Base-by-base conservation (phyloP, 1,139 yeast genomes). In the Candida labiduridarum region DNA sequence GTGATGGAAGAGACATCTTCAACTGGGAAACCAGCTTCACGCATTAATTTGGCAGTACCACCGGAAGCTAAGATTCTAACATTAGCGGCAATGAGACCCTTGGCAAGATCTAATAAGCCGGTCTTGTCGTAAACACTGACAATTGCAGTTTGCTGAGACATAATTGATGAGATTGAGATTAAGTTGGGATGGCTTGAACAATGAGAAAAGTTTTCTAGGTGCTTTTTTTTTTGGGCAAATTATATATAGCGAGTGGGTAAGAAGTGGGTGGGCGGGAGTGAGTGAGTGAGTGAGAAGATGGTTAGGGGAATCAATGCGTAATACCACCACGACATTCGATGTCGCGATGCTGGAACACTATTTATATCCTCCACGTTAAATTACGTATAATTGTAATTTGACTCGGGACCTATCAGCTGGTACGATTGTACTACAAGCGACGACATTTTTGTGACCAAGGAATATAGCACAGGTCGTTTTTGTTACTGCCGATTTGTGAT, bases 21-120 rank as follows among this genome's bases (percentile, higher is more conserved):
- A 29, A 94, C 98, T 47, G 96, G 95, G 83, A 94, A 94, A 11
- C 98, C 99, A 49, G 97, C 96, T 69, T 92, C 99, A 68, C 97
- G 87, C 53, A 94, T 86, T 79, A 94, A 79, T 65, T 82, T 84
- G 52, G 99, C 96, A 53, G 99, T 94, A 66, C 99, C 99, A 54
- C 99, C 99, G 40, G 97, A 90, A 46, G 98, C 99, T 54, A 94
- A 80, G 57, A 94, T 85, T 62, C 97, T 84, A 59, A 94, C 97
- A 59, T 90, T 83, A 71, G 91, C 88, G 62, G 87, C 87, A 57
- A 82, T 86, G 56, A 94, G 82, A 46, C 99, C 98, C 76, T 94
- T 94, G 61, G 98, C 98, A 57, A 94, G 82, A 72, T 94, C 99
- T 63, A 94, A 76, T 59, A 94, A 79, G 48, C 99, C 99, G 47